Percentiles rank a stretch among this genome's conserved stretches.
phyloP scores from a whole-genome alignment of 1,139 yeast genomes.

The Insectozyma bohioensis region DNA sequence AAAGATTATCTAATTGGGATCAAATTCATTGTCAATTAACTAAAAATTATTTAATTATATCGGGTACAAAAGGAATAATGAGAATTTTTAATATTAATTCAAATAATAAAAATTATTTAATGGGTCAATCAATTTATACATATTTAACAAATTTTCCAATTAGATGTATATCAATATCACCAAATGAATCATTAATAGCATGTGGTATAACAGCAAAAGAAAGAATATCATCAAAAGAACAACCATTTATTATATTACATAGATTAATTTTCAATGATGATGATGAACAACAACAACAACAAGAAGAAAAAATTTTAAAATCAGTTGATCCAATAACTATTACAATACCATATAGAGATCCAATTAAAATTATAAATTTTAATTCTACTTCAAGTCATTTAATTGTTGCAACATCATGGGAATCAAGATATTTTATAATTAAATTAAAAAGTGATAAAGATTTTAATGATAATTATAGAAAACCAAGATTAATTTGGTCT shows the following conservation, averaged over 20 bases:
- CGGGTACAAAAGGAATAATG: conserved; percentile 74
- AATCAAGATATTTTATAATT: conserved; percentile 75
- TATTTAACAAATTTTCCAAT: conserved; percentile 74
- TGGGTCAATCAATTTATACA: conserved; percentile 68
- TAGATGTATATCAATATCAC: conserved; percentile 71
- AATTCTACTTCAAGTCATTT: conserved; percentile 69
- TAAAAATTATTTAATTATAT: conserved; percentile 57
- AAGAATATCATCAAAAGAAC: conserved; percentile 66
- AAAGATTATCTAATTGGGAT: conserved; percentile 54
- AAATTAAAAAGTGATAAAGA: conserved; percentile 57
- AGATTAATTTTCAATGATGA: conserved; percentile 31
- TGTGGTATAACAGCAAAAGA: conserved; percentile 84
- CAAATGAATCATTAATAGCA: conserved; percentile 64
- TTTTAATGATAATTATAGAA: conserved; percentile 48
- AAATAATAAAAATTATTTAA: conserved; percentile 20
- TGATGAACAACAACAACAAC: conserved; percentile 27
- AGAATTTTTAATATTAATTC: conserved; percentile 60
- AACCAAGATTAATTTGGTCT: conserved; percentile 64
- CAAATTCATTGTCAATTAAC: conserved; percentile 66
- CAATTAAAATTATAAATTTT: conserved; percentile 70
- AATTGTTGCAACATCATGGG: conserved; percentile 82
- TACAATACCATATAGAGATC: conserved; percentile 83
- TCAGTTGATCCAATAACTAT: conserved; percentile 64
- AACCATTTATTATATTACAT: conserved; percentile 75
- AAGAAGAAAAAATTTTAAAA: conserved; percentile 51